phyloP scores from a whole-genome alignment of 106 monocot genomes.

The Iris macrosiphon region DNA sequence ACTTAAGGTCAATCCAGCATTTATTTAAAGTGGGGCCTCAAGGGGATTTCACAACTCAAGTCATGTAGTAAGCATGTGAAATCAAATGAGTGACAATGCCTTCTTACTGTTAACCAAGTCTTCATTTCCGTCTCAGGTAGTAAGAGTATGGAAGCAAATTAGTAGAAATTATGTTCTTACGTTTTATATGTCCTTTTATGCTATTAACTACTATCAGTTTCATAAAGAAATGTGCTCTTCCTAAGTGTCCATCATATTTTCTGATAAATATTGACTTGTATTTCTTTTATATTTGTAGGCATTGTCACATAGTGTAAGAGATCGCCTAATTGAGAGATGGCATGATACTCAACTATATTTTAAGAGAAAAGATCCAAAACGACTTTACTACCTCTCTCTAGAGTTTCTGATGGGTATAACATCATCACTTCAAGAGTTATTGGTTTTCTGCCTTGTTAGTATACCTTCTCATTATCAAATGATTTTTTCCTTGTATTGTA shows the following conservation, averaged over 20 bases:
- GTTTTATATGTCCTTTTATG: too few species aligned
- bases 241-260: neutral
- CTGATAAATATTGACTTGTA: neutral
- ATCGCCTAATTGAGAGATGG: constrained; percentile 36
- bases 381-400: constrained; percentile 35
- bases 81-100: too few species aligned
- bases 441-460: neutral
- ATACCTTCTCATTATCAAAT: too few species aligned
- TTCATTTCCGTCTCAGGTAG: too few species aligned
- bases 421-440: constrained; percentile 2
- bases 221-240: too few species aligned
- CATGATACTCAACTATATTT: constrained; percentile 37
- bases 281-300: constrained; percentile 12
- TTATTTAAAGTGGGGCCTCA: too few species aligned
- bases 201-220: too few species aligned
- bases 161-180: neutral
- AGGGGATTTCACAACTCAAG: too few species aligned
- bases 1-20: too few species aligned
- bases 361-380: constrained; percentile 30
- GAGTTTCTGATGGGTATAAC: constrained; percentile 50
- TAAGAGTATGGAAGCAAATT: too few species aligned
- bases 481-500: neutral
- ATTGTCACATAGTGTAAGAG: constrained; percentile 33
- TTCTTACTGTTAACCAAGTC: too few species aligned
- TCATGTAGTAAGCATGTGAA: too few species aligned